These are phyloP conservation scores for Arabidopsis hybrid DNA, from an alignment of 441 rosid species.

Conservation along the genomic window DNA sequence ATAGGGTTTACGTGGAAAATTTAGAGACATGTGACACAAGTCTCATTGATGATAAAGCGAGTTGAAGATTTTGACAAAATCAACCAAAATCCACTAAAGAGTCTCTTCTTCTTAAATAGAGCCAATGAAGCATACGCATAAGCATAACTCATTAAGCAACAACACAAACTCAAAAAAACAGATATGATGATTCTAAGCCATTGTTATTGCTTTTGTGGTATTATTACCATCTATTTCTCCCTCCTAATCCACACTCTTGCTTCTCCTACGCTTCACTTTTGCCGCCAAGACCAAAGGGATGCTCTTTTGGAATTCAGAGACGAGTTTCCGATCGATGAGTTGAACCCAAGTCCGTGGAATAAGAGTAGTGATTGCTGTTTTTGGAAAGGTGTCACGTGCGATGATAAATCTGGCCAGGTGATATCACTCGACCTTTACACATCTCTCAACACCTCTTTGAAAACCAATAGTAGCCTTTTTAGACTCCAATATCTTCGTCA, in stretches of 20 bases:
- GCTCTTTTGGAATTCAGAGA: conserved; percentile 42
- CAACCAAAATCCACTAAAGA: neutral
- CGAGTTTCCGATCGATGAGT: neutral
- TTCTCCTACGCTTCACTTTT: conserved; percentile 11
- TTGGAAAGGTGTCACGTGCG: conserved; percentile 38
- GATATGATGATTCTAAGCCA: neutral
- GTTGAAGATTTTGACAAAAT: neutral
- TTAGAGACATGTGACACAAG: neutral
- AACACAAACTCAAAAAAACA: neutral
- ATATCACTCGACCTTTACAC: conserved; percentile 22
- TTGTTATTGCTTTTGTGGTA: neutral
- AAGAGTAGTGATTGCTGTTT: conserved; percentile 40
- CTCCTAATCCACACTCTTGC: neutral
- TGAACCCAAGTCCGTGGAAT: conserved; percentile 20
- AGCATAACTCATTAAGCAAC: neutral
- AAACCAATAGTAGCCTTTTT: conserved; percentile 32
- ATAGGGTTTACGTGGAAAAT: neutral
- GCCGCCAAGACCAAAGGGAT: conserved; percentile 33
- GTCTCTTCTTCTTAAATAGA: neutral
- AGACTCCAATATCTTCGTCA: conserved; percentile 39
- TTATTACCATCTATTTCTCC: conserved; percentile 10
- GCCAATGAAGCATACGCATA: neutral
- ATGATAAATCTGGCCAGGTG: conserved; percentile 16
- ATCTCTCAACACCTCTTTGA: conserved; percentile 29
- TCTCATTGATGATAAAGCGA: neutral